Base-by-base conservation (phyloP, 2,329 filamentous ascomycete genomes). In the Eutypa lata region DNA sequence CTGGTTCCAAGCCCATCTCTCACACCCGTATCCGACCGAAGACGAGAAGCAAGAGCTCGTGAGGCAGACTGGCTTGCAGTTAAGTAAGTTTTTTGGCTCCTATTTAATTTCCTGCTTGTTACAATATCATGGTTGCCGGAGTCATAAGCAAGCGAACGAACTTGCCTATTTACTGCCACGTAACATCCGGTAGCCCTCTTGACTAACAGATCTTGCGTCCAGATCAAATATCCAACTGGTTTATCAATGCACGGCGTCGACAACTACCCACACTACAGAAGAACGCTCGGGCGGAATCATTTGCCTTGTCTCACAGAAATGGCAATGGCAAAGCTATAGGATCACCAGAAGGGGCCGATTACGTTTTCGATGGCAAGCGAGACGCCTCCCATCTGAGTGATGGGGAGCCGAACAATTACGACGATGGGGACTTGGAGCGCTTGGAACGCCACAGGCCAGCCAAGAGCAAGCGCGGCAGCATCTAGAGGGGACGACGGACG, bases 1-100 rank as follows among this genome's bases (percentile, higher is more conserved):
- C 0, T 96, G 91, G 91, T 92, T 95, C 59, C 72, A 86, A 49
- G 78, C 79, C n/a, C 88, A 94, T 68, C 71, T 91, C 7, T 78
- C 85, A 55, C 90, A 94, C 65, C 90, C 91, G 0, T 96, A 96
- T 67, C 91, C 91, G 1, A 91, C 86, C 4, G 90, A 95, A 69
- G 90, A 95, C 57, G 88, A 95, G 73, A 95, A 96, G 71, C 84
- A 92, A 65, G 83, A 89, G 54, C 78, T 96, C 47, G 90, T 91
- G 79, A 80, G 81, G 46, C 77, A 84, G 64, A 96, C 91, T 1
- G 85, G 85, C 1, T 75, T 96, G 26, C 87, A 89, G 51, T 87
- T 95, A 75, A 92, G 88, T 83, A 78, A 76, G 84, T 40, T 33
- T 22, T 22, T 19, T n/a, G 16, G 3, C 10, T 26, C 16, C 35